Evolutionary conservation across 768 basidiomycete genomes (phyloP).

Genomic region (Boletus pseudo-olivaceus): DNA sequence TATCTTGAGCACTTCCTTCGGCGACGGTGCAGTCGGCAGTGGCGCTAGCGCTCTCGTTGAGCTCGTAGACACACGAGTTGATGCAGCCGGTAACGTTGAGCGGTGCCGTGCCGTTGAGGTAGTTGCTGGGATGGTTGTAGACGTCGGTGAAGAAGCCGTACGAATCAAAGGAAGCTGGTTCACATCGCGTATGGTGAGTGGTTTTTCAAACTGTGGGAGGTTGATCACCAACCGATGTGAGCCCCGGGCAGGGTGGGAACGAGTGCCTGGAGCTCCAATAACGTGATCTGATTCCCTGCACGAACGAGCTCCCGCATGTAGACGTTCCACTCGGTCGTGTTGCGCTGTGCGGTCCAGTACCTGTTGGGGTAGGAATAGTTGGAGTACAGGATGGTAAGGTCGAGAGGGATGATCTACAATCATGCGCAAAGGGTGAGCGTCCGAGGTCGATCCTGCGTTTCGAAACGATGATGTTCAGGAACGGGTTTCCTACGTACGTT

Average conservation of each 20-base stretch:
- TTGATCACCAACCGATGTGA: constrained; percentile 47
- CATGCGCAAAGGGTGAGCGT: not conserved
- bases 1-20: constrained; percentile 42
- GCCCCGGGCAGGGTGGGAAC: constrained; percentile 47
- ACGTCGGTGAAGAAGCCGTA: constrained; percentile 60
- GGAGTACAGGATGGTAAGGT: constrained; percentile 46
- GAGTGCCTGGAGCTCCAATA: constrained; percentile 48
- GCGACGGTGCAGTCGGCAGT: constrained; percentile 34
- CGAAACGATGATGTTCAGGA: not conserved
- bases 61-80: constrained; percentile 42
- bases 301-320: constrained; percentile 51
- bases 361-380: constrained; percentile 43
- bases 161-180: constrained; percentile 56
- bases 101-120: constrained; percentile 63
- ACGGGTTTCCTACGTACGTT: constrained; percentile 42
- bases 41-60: constrained; percentile 22
- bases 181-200: not conserved
- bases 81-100: constrained; percentile 55
- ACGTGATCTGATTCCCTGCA: constrained; percentile 50
- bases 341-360: constrained; percentile 50
- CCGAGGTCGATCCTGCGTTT: not conserved
- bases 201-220: not conserved
- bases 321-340: constrained; percentile 56
- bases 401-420: constrained; percentile 53
- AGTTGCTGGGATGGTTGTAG: constrained; percentile 44